A percentile compares a stretch with the other conserved stretches of the same genome.
Conservation (phyloP, 2,329 filamentous ascomycete genomes). For the Pseudopithomyces chartarum region DNA sequence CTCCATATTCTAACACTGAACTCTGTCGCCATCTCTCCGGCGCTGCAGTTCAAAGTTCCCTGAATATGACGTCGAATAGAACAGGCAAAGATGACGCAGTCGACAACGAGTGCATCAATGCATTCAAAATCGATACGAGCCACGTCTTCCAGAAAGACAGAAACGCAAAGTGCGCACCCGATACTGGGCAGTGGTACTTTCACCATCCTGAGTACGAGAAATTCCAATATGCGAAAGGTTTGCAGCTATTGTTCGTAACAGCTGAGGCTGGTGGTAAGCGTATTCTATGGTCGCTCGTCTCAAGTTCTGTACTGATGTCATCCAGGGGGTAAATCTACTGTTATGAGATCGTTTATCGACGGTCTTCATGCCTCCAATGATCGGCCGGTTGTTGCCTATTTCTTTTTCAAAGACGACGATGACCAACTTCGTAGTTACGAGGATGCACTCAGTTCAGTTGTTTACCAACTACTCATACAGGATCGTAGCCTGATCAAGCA, state of each 20-base stretch:
- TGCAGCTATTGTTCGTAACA: constrained; percentile 6
- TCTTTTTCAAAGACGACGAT: constrained; percentile 8
- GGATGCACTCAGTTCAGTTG: neutral
- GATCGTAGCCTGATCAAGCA: constrained; percentile 1
- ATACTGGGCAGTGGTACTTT: constrained; percentile 6
- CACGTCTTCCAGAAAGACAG: constrained; percentile 3
- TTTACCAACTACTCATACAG: neutral
- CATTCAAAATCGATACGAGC: constrained; percentile 1
- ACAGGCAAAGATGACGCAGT: neutral
- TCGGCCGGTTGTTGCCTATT: neutral
- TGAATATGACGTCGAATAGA: neutral
- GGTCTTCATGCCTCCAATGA: neutral
- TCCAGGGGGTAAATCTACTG: neutral
- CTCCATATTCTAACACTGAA: no score
- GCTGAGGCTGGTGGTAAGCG: constrained; percentile 5
- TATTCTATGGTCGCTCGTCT: neutral
- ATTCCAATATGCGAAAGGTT: neutral
- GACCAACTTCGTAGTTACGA: constrained; percentile 6
- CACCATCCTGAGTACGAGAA: constrained; percentile 4
- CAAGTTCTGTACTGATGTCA: neutral
- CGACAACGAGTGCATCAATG: constrained; percentile 2
- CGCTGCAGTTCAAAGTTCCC: no score
- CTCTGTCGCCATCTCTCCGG: no score
- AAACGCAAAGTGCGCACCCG: neutral
- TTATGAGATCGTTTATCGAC: constrained; percentile 5